Conservation (phyloP, 2,329 filamentous ascomycete genomes). For the Paecilomyces sp. region DNA sequence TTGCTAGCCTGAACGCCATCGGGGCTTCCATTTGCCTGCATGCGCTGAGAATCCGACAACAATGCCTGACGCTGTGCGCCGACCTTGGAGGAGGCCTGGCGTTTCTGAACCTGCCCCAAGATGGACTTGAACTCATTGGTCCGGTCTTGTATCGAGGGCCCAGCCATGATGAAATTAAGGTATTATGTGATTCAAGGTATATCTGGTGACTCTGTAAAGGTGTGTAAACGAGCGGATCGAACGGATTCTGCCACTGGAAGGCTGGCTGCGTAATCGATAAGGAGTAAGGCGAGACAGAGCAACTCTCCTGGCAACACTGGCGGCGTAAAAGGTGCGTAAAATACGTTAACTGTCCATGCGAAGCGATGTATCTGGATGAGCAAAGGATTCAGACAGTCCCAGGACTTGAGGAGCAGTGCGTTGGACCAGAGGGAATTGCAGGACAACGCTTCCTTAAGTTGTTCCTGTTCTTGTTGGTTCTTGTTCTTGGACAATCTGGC, state of each 20-base stretch:
- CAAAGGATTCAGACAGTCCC: neutral
- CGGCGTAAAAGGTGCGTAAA: neutral
- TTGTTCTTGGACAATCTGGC: neutral
- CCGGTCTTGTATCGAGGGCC: slow-evolving; percentile 83
- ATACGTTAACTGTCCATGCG: neutral
- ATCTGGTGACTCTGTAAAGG: neutral
- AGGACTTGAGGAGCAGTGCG: neutral
- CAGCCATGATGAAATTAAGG: slow-evolving; percentile 39
- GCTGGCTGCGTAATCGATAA: slow-evolving; percentile 23
- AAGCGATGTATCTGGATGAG: neutral
- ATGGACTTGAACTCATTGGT: slow-evolving; percentile 94
- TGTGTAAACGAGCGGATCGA: neutral
- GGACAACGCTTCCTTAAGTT: neutral
- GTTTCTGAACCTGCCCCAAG: slow-evolving; percentile 74
- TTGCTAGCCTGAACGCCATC: slow-evolving; percentile 41
- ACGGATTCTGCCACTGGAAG: neutral
- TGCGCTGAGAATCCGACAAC: slow-evolving; percentile 61
- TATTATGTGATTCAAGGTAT: neutral
- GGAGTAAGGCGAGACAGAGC: slow-evolving; percentile 12
- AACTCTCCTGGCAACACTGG: slow-evolving; percentile 7
- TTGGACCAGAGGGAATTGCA: neutral
- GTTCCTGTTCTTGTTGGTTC: neutral
- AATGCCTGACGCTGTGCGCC: slow-evolving; percentile 75
- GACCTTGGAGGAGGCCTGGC: slow-evolving; percentile 67
- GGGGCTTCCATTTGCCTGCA: slow-evolving; percentile 52